phyloP scores from a whole-genome alignment of 2,329 filamentous ascomycete genomes.

The Cryphonectria parasitica region DNA sequence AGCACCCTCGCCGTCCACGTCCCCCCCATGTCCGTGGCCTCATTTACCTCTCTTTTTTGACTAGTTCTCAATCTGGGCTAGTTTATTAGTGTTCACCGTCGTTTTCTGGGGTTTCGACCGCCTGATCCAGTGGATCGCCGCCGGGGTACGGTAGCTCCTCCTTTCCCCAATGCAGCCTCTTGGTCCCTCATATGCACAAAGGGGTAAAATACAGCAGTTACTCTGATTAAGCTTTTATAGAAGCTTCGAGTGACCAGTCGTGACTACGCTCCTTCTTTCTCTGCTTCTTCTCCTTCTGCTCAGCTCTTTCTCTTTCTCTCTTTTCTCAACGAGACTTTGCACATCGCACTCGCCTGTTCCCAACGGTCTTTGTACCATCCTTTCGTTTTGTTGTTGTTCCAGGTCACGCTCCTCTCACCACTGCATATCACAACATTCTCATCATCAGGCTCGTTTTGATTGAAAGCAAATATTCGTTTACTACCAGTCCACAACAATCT shows the following conservation, averaged over 20 bases:
- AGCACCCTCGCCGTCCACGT: background rate
- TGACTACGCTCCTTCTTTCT: conserved; percentile 5
- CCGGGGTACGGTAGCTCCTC: conserved; percentile 6
- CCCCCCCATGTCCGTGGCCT: background rate
- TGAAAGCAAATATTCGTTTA: conserved; percentile 1
- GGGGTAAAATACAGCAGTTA: conserved; percentile 5
- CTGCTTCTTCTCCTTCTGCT: background rate
- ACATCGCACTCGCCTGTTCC: conserved; percentile 14
- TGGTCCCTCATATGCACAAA: conserved; percentile 12
- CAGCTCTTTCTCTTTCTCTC: conserved; percentile 10
- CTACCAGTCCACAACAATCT: background rate
- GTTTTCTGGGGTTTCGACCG: background rate
- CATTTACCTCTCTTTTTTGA: background rate
- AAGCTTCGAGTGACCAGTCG: conserved; percentile 16
- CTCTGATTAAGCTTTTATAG: conserved; percentile 21
- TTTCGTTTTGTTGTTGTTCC: conserved; percentile 10
- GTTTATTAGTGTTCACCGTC: background rate
- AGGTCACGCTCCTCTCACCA: conserved; percentile 13
- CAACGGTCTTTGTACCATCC: background rate
- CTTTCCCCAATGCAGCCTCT: conserved; percentile 2
- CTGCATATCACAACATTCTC: conserved; percentile 2
- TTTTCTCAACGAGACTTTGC: conserved; percentile 11
- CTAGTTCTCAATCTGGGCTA: conserved; percentile 4
- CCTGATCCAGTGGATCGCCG: background rate
- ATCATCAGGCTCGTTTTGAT: background rate